Percentiles rank a stretch among this genome's conserved stretches.
These are phyloP conservation scores for Lentithecium fluviatile DNA, from an alignment of 495 filamentous ascomycete genomes.

Conservation along the genomic window DNA sequence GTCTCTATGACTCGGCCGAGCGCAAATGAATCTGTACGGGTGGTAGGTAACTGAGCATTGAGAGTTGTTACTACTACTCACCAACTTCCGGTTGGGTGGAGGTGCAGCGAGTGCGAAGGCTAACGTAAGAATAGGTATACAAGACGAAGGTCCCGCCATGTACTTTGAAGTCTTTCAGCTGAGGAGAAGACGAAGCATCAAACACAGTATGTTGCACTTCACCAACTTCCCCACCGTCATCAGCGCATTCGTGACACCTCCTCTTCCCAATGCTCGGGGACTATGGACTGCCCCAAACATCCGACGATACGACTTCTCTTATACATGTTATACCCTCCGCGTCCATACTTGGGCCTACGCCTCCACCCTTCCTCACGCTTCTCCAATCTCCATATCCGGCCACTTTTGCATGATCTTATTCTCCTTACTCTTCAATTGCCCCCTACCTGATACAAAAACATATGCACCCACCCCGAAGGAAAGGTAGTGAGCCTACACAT, in stretches of 20 bases:
- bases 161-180: slow-evolving; percentile 53
- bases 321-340: no score
- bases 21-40: neutral
- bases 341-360: no score
- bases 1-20: no score
- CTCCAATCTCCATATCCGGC: neutral
- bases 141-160: slow-evolving; percentile 58
- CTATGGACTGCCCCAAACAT: no score
- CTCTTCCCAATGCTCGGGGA: neutral
- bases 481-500: slow-evolving; percentile 62
- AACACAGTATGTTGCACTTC: slow-evolving; percentile 46
- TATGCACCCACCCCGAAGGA: slow-evolving; percentile 57
- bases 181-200: slow-evolving; percentile 59
- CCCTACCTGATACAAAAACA: slow-evolving; percentile 50
- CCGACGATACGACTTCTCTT: no score
- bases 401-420: neutral
- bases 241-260: neutral
- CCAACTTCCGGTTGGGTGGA: neutral
- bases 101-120: neutral
- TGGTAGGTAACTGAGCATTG: no score
- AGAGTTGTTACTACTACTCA: neutral
- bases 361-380: neutral
- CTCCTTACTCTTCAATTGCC: neutral
- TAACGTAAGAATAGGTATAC: slow-evolving; percentile 44
- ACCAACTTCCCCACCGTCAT: neutral